These are phyloP conservation scores for Penicillium sp. DNA, from an alignment of 2,329 filamentous ascomycete genomes.

Conservation along the genomic window DNA sequence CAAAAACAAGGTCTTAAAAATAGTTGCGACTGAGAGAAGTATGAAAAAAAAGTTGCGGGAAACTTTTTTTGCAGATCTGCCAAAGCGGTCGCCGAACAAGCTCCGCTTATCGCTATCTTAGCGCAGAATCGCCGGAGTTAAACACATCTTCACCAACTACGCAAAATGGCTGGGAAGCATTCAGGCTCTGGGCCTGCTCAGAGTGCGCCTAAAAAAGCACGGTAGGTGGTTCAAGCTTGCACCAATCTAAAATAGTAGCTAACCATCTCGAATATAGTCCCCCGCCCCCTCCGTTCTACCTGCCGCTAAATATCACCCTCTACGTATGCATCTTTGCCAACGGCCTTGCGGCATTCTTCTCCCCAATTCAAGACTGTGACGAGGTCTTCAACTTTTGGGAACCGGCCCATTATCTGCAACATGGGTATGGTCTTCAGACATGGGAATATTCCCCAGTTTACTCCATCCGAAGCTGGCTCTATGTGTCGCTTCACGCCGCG, in stretches of 20 bases:
- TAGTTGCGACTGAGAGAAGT: conserved; percentile 1
- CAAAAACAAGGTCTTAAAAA: neutral
- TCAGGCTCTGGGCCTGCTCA: conserved; percentile 11
- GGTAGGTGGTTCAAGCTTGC: conserved; percentile 18
- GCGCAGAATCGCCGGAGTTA: neutral
- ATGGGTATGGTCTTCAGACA: conserved; percentile 91
- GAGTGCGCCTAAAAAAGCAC: conserved; percentile 26
- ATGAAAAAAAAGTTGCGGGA: conserved; percentile 13
- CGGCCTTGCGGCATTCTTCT: conserved; percentile 72
- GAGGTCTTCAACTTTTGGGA: conserved; percentile 99
- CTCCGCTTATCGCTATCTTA: conserved; percentile 30
- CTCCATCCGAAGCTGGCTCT: conserved; percentile 93
- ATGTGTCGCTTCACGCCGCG: conserved; percentile 75
- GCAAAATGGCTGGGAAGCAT: conserved; percentile 18
- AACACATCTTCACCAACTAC: conserved; percentile 4
- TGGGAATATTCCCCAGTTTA: conserved; percentile 98
- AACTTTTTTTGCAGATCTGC: conserved; percentile 32
- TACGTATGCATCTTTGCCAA: conserved; percentile 76
- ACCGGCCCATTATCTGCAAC: conserved; percentile 87
- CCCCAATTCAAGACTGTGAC: conserved; percentile 96
- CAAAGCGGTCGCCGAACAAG: conserved; percentile 26
- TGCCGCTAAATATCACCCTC: conserved; percentile 75
- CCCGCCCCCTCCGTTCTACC: conserved; percentile 53
- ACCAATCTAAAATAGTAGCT: neutral
- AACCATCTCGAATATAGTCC: conserved; percentile 21